Conservation (phyloP, 306 rosid species). For the Sindora glabra region DNA sequence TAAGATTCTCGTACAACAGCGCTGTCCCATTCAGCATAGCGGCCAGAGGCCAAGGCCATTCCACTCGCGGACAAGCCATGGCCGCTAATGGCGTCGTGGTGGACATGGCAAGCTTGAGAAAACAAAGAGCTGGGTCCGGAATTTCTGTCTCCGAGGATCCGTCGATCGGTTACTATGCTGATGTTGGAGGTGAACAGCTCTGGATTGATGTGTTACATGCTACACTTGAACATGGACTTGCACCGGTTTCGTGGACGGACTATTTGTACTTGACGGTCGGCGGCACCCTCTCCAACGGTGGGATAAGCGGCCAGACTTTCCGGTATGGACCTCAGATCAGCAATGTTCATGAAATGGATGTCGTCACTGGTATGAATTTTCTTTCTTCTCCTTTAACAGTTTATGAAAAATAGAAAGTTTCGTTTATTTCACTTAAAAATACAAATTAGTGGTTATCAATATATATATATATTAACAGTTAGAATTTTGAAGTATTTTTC, state of each 20-base stretch:
- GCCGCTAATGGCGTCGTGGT: constrained; percentile 54
- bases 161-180: constrained; percentile 38
- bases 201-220: constrained; percentile 55
- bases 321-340: constrained; percentile 70
- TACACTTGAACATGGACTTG: constrained; percentile 43
- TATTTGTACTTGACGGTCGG: constrained; percentile 59
- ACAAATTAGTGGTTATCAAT: constrained; percentile 19
- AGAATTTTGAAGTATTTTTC: constrained; percentile 3
- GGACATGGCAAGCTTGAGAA: constrained; percentile 41
- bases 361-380: constrained; percentile 47
- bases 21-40: constrained; percentile 40
- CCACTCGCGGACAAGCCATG: constrained; percentile 66
- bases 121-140: neutral
- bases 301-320: constrained; percentile 57
- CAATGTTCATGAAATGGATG: constrained; percentile 63
- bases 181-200: constrained; percentile 62
- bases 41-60: constrained; percentile 66
- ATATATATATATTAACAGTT: no score
- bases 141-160: constrained; percentile 21
- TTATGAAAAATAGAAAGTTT: no score
- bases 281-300: constrained; percentile 73
- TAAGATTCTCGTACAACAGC: constrained; percentile 32
- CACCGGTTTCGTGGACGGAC: constrained; percentile 73
- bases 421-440: neutral
- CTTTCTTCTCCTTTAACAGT: neutral